These are phyloP conservation scores for Sarocladium oryzae DNA, from an alignment of 2,329 filamentous ascomycete species.

Conservation along the genomic window DNA sequence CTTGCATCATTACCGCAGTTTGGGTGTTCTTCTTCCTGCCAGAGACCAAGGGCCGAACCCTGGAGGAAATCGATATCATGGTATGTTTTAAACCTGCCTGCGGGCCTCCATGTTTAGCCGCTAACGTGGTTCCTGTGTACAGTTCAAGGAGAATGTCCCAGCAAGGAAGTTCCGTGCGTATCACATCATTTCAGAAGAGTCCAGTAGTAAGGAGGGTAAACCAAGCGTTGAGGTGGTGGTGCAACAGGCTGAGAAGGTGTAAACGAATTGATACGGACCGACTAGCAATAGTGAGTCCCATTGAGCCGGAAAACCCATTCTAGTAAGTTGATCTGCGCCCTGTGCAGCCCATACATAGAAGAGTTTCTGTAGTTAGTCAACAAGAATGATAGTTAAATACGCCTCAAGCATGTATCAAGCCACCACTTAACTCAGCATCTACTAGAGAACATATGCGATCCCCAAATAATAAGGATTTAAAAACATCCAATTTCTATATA, in stretches of 20 bases:
- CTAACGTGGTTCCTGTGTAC: background rate
- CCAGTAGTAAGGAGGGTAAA: background rate
- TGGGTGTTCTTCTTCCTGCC: constrained; percentile 48
- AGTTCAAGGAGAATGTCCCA: constrained; percentile 2
- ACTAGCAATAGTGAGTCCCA: too few relatives aligned
- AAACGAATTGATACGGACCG: background rate
- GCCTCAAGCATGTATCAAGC: too few relatives aligned
- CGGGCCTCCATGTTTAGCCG: background rate
- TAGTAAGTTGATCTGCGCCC: too few relatives aligned
- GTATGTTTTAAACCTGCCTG: constrained; percentile 11
- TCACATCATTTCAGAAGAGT: background rate
- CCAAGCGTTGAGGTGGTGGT: constrained; percentile 1
- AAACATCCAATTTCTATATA: too few relatives aligned
- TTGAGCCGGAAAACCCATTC: too few relatives aligned
- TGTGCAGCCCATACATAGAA: too few relatives aligned
- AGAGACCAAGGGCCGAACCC: constrained; percentile 47
- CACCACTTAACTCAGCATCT: too few relatives aligned
- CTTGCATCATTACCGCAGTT: constrained; percentile 32
- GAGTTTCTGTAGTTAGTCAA: too few relatives aligned
- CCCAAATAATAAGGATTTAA: too few relatives aligned
- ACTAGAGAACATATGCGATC: too few relatives aligned
- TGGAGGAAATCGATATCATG: constrained; percentile 44
- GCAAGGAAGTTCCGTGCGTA: constrained; percentile 1
- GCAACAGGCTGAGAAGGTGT: constrained; percentile 7
- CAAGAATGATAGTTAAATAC: too few relatives aligned